A percentile compares a stretch with the other conserved stretches of the same genome.
Evolutionary conservation across 169 alveolate genomes (phyloP).

Genomic region (Theileria luwenshuni): DNA sequence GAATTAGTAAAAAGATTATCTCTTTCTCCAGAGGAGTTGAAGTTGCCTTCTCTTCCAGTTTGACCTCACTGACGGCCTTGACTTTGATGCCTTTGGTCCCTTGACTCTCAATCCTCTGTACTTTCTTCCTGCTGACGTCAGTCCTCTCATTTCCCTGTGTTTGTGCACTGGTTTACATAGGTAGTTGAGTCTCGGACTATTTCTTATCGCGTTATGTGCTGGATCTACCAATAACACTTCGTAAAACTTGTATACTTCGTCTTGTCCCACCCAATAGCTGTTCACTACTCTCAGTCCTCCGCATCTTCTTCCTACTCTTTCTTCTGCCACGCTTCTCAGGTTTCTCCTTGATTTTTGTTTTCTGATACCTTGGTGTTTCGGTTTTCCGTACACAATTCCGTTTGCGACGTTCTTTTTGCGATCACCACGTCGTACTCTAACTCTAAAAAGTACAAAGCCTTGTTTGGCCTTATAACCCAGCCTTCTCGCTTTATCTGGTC

Average conservation of each 20-base stretch:
- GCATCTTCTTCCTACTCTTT: slow-evolving; percentile 96
- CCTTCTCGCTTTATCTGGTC: slow-evolving; percentile 97
- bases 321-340: slow-evolving; percentile 97
- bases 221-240: slow-evolving; percentile 99
- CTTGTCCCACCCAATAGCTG: slow-evolving; percentile 99
- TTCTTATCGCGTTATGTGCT: slow-evolving; percentile 95
- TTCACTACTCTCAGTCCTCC: slow-evolving; percentile 96
- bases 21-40: slow-evolving; percentile 92
- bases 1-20: no score
- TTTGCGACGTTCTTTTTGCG: slow-evolving; percentile 97
- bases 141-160: slow-evolving; percentile 99
- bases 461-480: slow-evolving; percentile 99
- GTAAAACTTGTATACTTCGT: slow-evolving; percentile 96
- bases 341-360: slow-evolving; percentile 95
- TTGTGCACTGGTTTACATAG: slow-evolving; percentile 95
- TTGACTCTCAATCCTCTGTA: slow-evolving; percentile 88
- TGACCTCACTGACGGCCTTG: slow-evolving; percentile 95
- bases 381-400: slow-evolving; percentile 99
- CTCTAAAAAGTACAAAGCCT: slow-evolving; percentile 98
- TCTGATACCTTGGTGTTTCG: slow-evolving; percentile 96
- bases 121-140: slow-evolving; percentile 90
- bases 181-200: slow-evolving; percentile 98
- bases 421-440: slow-evolving; percentile 99
- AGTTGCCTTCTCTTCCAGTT: slow-evolving; percentile 93
- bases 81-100: slow-evolving; percentile 92